phyloP scores from a whole-genome alignment of 2,329 filamentous ascomycete genomes.

The Monilinia fructigena region DNA sequence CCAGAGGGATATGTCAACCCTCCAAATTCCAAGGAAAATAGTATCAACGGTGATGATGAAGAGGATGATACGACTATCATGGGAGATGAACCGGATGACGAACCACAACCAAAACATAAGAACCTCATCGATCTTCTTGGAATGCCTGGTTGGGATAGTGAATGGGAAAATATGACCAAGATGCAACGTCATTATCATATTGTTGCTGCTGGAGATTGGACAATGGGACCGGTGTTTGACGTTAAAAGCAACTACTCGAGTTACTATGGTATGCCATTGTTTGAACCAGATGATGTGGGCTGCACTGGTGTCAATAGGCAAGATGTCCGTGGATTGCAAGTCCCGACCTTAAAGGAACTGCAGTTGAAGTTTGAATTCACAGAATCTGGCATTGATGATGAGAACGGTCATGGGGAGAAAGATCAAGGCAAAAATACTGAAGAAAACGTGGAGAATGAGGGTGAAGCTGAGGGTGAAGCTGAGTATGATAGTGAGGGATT shows the following conservation, averaged over 20 bases:
- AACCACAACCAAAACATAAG: neutral
- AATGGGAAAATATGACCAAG: constrained; percentile 8
- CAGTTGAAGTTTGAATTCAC: neutral
- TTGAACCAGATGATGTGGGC: constrained; percentile 8
- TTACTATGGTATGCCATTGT: constrained; percentile 18
- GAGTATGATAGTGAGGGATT: constrained; percentile 13
- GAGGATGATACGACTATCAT: neutral
- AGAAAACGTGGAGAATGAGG: neutral
- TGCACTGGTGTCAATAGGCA: neutral
- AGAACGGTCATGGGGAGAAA: neutral
- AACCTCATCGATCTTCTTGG: neutral
- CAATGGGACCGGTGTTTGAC: constrained; percentile 15
- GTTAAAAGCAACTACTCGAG: constrained; percentile 16
- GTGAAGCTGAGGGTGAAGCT: neutral
- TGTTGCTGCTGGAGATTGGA: constrained; percentile 18
- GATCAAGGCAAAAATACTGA: neutral
- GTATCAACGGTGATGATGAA: neutral
- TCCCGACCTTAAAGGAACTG: neutral
- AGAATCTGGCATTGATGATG: neutral
- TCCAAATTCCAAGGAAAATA: neutral
- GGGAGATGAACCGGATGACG: neutral
- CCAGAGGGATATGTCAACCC: constrained; percentile 9
- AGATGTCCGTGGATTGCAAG: neutral
- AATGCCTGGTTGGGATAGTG: neutral
- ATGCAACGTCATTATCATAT: constrained; percentile 20